Base-by-base conservation (phyloP, 2,329 filamentous ascomycete species). In the Samsoniella hepiali region DNA sequence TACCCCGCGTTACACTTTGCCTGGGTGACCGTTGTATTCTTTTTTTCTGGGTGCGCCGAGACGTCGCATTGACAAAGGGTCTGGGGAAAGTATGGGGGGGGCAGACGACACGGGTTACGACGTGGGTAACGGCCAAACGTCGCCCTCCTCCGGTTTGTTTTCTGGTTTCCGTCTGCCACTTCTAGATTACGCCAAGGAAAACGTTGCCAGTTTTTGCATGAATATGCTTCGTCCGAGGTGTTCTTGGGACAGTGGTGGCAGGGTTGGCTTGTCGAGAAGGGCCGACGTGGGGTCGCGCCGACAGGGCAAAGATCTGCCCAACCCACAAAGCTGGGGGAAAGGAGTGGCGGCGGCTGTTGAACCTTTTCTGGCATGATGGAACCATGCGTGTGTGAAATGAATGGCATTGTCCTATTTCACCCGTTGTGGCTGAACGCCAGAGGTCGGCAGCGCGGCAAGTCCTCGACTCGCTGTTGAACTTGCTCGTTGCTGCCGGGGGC, bases 351-450 rank as follows among this genome's bases (percentile, higher is more conserved):
- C 17, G 15, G 8, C 22, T 38, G n/a, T 8, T n/a, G 27, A 22
- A 7, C 49, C 29, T 2, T 5, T 5, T n/a, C 15, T 17, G n/a
- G 38, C 38, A 40, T 32, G 53, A 56, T 42, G 44, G 27, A 40
- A 29, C 44, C 42, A n/a, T 58, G 22, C 38, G n/a, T 32, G 22
- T 9, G 31, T 8, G 6, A 47, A 17, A 10, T 8, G n/a, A 47
- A 27, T 58, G 7, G 22, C 22, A n/a, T 49, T 17, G 13, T n/a
- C 49, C 58, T 53, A 54, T 8, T 61, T 54, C 40, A 29, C 58
- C 58, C 49, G 58, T 22, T 45, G 58, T 61, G 58, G 58, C 58
- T 61, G 27, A 29, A 54, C 1, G 32, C 42, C 49, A 53, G 58
- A 27, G 47, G 38, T 31, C 17, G 47, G 29, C 6, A 61, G 49